Conservation (phyloP, 768 basidiomycete genomes). For the Phanerodontia chrysosporium region DNA sequence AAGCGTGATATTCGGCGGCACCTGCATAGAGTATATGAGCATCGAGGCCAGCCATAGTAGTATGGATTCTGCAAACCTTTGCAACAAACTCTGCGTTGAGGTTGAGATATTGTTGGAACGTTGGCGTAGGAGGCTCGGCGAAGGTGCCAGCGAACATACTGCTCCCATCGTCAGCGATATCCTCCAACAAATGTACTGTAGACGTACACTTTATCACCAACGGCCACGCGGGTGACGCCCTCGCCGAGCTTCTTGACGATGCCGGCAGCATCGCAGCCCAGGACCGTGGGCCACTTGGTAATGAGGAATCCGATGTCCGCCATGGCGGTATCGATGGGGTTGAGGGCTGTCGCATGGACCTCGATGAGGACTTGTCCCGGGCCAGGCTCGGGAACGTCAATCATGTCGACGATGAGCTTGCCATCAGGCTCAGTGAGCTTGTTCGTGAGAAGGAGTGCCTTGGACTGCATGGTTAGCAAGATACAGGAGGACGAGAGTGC, state of each 20-base stretch:
- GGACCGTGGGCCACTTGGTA: constrained; percentile 26
- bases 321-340: constrained; percentile 52
- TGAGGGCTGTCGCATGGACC: constrained; percentile 43
- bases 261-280: constrained; percentile 26
- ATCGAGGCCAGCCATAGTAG: neutral
- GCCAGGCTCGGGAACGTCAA: constrained; percentile 34
- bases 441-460: constrained; percentile 4
- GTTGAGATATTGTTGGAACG: constrained; percentile 23
- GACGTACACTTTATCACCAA: constrained; percentile 38
- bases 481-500: no score
- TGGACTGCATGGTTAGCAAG: constrained; percentile 4
- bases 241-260: constrained; percentile 34
- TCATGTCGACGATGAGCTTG: neutral
- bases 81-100: constrained; percentile 20
- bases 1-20: constrained; percentile 26
- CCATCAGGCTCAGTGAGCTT: neutral
- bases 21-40: neutral
- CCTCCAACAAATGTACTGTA: neutral
- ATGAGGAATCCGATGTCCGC: constrained; percentile 29
- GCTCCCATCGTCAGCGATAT: neutral
- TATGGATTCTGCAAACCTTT: constrained; percentile 11
- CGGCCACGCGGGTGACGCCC: constrained; percentile 29
- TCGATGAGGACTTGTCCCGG: constrained; percentile 46
- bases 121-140: neutral
- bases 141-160: constrained; percentile 22